phyloP scores from a whole-genome alignment of 83 land plant genomes.

The Picea mariana region DNA sequence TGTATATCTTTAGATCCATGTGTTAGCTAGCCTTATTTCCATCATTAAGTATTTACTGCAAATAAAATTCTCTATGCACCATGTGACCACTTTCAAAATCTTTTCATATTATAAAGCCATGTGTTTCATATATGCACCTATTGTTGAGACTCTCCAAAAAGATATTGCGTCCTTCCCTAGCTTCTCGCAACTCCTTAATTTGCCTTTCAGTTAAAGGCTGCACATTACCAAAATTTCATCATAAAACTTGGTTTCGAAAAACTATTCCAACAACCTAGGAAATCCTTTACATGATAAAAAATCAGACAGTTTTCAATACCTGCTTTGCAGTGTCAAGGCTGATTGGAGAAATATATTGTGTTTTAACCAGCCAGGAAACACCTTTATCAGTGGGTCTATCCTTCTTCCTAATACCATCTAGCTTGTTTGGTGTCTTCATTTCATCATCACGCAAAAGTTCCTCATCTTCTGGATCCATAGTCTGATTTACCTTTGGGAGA shows the following conservation, averaged over 20 bases:
- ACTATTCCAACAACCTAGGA: neutral
- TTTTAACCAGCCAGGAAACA: slow-evolving; percentile 96
- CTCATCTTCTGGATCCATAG: slow-evolving; percentile 91
- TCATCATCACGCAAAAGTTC: slow-evolving; percentile 89
- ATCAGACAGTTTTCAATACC: slow-evolving; percentile 37
- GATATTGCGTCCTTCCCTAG: slow-evolving; percentile 62
- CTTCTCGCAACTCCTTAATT: slow-evolving; percentile 89
- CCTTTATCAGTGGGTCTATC: slow-evolving; percentile 98
- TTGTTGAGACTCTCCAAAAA: slow-evolving; percentile 67
- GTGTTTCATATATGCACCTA: slow-evolving; percentile 49
- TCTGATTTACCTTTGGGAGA: slow-evolving; percentile 52
- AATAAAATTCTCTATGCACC: neutral
- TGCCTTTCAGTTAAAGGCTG: slow-evolving; percentile 89
- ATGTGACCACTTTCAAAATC: neutral
- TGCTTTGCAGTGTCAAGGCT: slow-evolving; percentile 86
- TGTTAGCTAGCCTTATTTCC: too few species aligned
- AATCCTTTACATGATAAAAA: neutral
- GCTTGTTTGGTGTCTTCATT: slow-evolving; percentile 54
- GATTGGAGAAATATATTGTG: slow-evolving; percentile 95
- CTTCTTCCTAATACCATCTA: slow-evolving; percentile 67
- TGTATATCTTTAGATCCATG: too few species aligned
- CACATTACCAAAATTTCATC: slow-evolving; percentile 6
- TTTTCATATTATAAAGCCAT: neutral
- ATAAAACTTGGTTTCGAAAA: neutral
- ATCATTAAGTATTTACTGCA: neutral